A percentile compares a stretch with the other conserved stretches of the same genome.
Conservation (phyloP, 306 rosid species). For the Dalbergia oliveri region DNA sequence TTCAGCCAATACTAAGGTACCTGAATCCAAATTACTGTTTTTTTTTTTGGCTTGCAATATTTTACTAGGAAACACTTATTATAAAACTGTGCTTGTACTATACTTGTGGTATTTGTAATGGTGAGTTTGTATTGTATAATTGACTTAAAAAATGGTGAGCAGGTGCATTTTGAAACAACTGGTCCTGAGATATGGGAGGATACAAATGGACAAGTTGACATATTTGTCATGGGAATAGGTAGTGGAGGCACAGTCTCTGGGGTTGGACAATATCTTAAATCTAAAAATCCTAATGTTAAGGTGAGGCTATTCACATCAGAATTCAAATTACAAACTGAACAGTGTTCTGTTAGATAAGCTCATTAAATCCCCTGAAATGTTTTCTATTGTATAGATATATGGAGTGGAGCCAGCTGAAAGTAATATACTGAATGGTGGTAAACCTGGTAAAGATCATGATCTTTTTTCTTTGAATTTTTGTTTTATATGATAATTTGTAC, state of each 20-base stretch:
- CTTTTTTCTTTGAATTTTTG: not conserved
- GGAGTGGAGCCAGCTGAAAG: conserved; percentile 98
- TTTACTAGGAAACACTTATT: not conserved
- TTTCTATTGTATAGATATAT: conserved; percentile 54
- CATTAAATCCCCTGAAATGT: conserved; percentile 36
- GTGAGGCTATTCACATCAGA: conserved; percentile 47
- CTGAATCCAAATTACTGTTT: not conserved
- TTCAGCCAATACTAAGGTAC: conserved; percentile 83
- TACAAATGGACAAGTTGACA: conserved; percentile 90
- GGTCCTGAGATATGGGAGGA: conserved; percentile 99
- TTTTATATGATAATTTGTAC: conserved; percentile 12
- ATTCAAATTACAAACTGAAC: conserved; percentile 32
- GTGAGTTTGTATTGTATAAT: conserved; percentile 27
- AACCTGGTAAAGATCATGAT: conserved; percentile 72
- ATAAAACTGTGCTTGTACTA: conserved; percentile 31
- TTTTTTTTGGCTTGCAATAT: conserved; percentile 9
- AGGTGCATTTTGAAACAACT: conserved; percentile 97
- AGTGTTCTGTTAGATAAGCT: conserved; percentile 25
- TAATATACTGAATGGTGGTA: conserved; percentile 86
- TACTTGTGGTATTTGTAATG: conserved; percentile 24
- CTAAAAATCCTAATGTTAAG: conserved; percentile 86
- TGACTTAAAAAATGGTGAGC: conserved; percentile 40
- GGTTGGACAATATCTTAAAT: conserved; percentile 95
- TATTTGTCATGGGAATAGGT: conserved; percentile 98
- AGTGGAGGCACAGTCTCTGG: conserved; percentile 98